Evolutionary conservation across 2,329 filamentous ascomycete genomes (phyloP).

Genomic region (Clonostachys byssicola): DNA sequence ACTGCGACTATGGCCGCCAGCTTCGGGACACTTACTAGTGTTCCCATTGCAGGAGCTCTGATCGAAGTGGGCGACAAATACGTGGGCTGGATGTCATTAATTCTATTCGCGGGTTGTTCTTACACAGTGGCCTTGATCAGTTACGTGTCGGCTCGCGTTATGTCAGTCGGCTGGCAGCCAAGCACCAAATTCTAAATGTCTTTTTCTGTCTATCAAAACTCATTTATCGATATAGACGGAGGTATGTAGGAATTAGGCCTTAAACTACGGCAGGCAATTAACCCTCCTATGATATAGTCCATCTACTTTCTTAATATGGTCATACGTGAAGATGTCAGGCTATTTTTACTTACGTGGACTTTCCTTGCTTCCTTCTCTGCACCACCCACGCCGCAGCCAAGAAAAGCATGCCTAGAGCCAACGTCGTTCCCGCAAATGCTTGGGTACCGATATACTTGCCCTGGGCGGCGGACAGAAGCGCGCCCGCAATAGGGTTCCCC

Average conservation of each 20-base stretch:
- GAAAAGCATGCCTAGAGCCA: not conserved
- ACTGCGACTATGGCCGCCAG: constrained; percentile 67
- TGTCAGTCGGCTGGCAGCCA: constrained; percentile 27
- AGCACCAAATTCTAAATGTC: constrained; percentile 4
- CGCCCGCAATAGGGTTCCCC: not conserved
- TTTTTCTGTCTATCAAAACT: no score
- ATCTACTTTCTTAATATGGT: no score
- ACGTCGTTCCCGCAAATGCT: not conserved
- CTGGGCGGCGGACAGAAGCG: not conserved
- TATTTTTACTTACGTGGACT: no score
- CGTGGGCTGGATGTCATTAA: constrained; percentile 27
- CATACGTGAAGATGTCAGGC: no score
- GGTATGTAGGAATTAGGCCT: no score
- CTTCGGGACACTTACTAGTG: constrained; percentile 51
- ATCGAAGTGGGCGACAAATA: constrained; percentile 18
- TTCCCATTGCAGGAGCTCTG: constrained; percentile 37
- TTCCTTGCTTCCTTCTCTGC: not conserved
- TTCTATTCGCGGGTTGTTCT: constrained; percentile 29
- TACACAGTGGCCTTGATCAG: constrained; percentile 25
- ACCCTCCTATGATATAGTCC: no score
- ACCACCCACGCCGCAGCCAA: not conserved
- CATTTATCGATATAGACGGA: no score
- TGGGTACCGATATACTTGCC: not conserved
- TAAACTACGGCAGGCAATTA: no score
- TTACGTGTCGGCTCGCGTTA: constrained; percentile 22